Evolutionary conservation across 2,329 filamentous ascomycete genomes (phyloP).

Genomic region (Hawksworthiomyces lignivorus): DNA sequence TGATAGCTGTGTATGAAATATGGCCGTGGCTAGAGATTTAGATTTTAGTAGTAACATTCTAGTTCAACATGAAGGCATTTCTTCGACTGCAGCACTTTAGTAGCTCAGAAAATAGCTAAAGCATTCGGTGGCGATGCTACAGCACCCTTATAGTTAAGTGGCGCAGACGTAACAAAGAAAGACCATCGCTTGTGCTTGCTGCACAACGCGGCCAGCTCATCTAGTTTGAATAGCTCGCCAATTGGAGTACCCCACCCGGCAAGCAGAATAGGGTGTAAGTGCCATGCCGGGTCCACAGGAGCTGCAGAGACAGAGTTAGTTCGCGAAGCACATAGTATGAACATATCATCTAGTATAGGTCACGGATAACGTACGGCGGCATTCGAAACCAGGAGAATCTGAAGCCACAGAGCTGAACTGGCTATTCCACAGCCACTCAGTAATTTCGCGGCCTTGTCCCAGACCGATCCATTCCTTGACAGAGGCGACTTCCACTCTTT

Average conservation of each 20-base stretch:
- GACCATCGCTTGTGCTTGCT: conserved; percentile 2
- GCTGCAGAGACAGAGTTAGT: background rate
- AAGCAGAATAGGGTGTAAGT: conserved; percentile 18
- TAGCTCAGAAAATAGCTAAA: conserved; percentile 11
- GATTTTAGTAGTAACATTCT: too few species aligned
- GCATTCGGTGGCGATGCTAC: conserved; percentile 11
- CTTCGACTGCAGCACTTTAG: too few species aligned
- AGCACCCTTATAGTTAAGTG: conserved; percentile 7
- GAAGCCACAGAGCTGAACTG: background rate
- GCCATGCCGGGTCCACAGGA: background rate
- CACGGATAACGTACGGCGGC: background rate
- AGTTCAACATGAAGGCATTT: too few species aligned
- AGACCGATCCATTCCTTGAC: background rate
- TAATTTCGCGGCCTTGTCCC: background rate
- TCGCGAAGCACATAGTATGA: too few species aligned
- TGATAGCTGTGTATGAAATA: too few species aligned
- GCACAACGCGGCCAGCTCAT: conserved; percentile 14
- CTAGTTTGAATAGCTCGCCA: conserved; percentile 19
- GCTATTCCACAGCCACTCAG: background rate
- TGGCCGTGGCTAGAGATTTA: too few species aligned
- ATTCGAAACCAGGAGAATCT: background rate
- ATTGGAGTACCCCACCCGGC: conserved; percentile 17
- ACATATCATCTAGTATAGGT: too few species aligned
- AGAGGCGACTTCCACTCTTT: background rate
- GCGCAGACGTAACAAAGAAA: conserved; percentile 11